Base-by-base conservation (phyloP, 2,329 filamentous ascomycete species). In the Alternaria infectoria region DNA sequence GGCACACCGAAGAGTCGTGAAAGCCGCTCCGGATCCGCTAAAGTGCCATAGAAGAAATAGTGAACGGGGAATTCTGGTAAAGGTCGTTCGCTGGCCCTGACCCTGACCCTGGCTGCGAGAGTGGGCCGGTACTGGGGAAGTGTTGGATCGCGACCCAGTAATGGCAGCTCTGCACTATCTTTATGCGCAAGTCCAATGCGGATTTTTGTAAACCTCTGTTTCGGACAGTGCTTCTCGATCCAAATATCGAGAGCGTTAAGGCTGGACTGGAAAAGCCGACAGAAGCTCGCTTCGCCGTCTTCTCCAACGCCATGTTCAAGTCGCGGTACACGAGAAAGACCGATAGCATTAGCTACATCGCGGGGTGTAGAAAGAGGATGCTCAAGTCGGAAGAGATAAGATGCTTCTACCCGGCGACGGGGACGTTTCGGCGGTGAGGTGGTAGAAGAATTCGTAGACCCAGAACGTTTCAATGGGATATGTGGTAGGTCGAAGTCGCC, bases 211-310 rank as follows among this genome's bases (percentile, higher is more conserved):
- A 56, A 46, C 17, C 2, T 28, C 21, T 23, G 17, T 0, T 13
- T 2, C 19, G 36, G 23, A 9, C 21, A 9, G 17, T 56, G 11
- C 17, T 56, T 46, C 43, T 8, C 21, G 3, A 46, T 2, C 54
- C 43, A 56, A 15, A 5, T 3, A 56, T 28, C 43, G 6, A 56
- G 36, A 25, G 54, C 17, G 1, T 32, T 23, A 12, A 56, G 25
- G 17, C 5, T 0, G 3, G 54, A 46, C 23, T 56, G 40, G 1
- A 25, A 46, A 15, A 46, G 28, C 21, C 57, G 43, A 46, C 59
- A 62, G 8, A 62, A 62, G 23, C 40, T n/a, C 19, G 60, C 43
- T 40, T 54, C 56, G n/a, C 60, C 55, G 56, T 62, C 60, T 59
- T 62, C 47, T 2, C 44, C 46, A 9, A 11, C 32, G 21, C 60